phyloP scores from a whole-genome alignment of 2,329 filamentous ascomycete genomes.

The Dactylonectria estremocensis region DNA sequence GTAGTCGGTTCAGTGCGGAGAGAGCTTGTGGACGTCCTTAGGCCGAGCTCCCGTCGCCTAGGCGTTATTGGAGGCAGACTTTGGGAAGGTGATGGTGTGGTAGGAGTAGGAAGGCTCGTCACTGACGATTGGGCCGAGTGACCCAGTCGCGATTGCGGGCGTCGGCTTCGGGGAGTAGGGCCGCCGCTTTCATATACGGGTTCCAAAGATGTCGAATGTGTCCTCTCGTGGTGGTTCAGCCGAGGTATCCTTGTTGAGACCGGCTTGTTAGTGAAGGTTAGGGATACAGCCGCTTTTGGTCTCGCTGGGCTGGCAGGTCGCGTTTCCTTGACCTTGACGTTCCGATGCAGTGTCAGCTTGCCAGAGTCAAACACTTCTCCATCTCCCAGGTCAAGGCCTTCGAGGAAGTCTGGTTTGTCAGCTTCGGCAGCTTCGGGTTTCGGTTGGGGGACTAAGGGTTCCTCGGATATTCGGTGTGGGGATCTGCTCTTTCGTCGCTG shows the following conservation, averaged over 20 bases:
- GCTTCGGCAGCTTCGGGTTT: conserved; percentile 55
- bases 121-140: conserved; percentile 80
- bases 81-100: conserved; percentile 69
- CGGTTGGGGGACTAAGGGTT: conserved; percentile 53
- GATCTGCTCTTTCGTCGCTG: conserved; percentile 76
- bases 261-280: conserved; percentile 93
- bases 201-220: conserved; percentile 82
- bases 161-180: conserved; percentile 72
- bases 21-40: conserved; percentile 68
- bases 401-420: conserved; percentile 84
- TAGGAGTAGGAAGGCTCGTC: conserved; percentile 73
- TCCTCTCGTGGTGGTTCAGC: conserved; percentile 79
- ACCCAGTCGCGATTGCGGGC: conserved; percentile 77
- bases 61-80: conserved; percentile 74
- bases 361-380: conserved; percentile 85
- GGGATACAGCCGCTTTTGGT: conserved; percentile 82
- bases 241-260: conserved; percentile 82
- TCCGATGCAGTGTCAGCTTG: conserved; percentile 90
- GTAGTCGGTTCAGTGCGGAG: conserved; percentile 74
- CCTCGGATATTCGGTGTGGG: conserved; percentile 63
- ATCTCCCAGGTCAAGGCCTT: conserved; percentile 88
- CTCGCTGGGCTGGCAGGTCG: conserved; percentile 79
- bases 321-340: conserved; percentile 87
- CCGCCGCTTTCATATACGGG: conserved; percentile 93
- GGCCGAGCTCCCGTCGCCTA: conserved; percentile 71